Percentiles rank a stretch among this genome's conserved stretches.
Evolutionary conservation across 129 eudicot species (phyloP).

Genomic region (Ambrosia artemisiifolia): DNA sequence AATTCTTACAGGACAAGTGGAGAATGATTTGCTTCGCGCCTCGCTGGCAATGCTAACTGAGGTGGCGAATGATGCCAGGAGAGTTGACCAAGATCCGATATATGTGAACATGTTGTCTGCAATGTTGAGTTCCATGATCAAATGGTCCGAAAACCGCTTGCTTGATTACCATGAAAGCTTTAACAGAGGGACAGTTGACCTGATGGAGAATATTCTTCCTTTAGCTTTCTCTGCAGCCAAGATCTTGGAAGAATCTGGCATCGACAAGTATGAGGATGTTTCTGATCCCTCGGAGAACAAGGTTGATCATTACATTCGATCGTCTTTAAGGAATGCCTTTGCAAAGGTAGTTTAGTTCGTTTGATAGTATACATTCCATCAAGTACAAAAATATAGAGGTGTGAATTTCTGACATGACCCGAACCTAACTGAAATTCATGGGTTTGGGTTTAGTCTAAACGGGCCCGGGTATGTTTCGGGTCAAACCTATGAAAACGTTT

Average conservation of each 20-base stretch:
- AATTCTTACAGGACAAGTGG: conserved; percentile 46
- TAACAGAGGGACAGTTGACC: conserved; percentile 34
- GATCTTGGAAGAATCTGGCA: conserved; percentile 54
- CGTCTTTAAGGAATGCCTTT: conserved; percentile 67
- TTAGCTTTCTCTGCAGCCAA: conserved; percentile 49
- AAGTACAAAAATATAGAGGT: not conserved
- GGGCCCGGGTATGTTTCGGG: not conserved
- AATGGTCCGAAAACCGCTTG: conserved; percentile 65
- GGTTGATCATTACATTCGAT: conserved; percentile 69
- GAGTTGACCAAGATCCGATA: conserved; percentile 47
- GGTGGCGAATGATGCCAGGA: conserved; percentile 79
- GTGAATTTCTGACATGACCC: not conserved
- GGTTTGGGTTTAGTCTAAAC: not conserved
- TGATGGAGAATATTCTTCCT: conserved; percentile 67
- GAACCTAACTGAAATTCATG: not conserved
- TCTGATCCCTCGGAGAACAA: conserved; percentile 47
- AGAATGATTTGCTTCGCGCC: conserved; percentile 71
- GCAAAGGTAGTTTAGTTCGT: conserved; percentile 43
- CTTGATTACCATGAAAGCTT: conserved; percentile 59
- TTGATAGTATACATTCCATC: no score
- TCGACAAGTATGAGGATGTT: conserved; percentile 33
- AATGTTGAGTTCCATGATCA: conserved; percentile 46
- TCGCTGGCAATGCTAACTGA: conserved; percentile 63
- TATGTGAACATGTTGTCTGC: conserved; percentile 56
- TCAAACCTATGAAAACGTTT: not conserved